A percentile compares a stretch with the other conserved stretches of the same genome.
These are phyloP conservation scores for Rhododendron williamsianum DNA, from an alignment of 148 eudicot species.

Conservation along the genomic window DNA sequence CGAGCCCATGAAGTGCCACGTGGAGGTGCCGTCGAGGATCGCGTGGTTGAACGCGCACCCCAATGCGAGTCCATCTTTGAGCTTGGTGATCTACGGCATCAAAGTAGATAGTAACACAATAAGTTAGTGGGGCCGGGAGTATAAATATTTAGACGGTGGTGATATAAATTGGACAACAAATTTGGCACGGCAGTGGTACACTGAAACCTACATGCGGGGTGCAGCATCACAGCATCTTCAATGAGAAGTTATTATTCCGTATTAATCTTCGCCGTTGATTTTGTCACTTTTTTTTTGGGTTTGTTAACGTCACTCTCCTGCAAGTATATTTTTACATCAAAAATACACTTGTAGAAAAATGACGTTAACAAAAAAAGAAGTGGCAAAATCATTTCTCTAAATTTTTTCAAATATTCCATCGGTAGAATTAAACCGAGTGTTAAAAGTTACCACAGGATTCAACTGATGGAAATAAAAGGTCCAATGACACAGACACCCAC, in stretches of 20 bases:
- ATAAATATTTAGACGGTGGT: background rate
- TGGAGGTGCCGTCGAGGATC: conserved; percentile 81
- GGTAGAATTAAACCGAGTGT: too few relatives aligned
- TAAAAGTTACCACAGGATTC: too few relatives aligned
- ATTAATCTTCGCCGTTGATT: too few relatives aligned
- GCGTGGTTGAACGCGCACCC: conserved; percentile 94
- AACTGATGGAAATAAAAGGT: too few relatives aligned
- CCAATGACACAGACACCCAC: too few relatives aligned
- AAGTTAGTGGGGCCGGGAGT: background rate
- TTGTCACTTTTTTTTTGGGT: too few relatives aligned
- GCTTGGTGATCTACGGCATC: conserved; percentile 67
- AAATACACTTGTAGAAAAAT: too few relatives aligned
- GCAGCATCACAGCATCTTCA: background rate
- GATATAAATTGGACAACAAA: background rate
- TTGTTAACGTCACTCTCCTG: too few relatives aligned
- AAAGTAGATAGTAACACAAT: background rate
- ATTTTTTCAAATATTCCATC: too few relatives aligned
- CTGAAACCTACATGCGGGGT: background rate
- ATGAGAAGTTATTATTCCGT: background rate
- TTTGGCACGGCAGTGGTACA: background rate
- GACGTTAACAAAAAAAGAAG: too few relatives aligned
- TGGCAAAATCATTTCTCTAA: too few relatives aligned
- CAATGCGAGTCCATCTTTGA: conserved; percentile 75
- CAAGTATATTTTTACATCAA: too few relatives aligned
- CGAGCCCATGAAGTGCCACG: conserved; percentile 97